A percentile compares a stretch with the other conserved stretches of the same genome.
Conservation (phyloP, 2,329 filamentous ascomycete genomes). For the Alternaria panax region DNA sequence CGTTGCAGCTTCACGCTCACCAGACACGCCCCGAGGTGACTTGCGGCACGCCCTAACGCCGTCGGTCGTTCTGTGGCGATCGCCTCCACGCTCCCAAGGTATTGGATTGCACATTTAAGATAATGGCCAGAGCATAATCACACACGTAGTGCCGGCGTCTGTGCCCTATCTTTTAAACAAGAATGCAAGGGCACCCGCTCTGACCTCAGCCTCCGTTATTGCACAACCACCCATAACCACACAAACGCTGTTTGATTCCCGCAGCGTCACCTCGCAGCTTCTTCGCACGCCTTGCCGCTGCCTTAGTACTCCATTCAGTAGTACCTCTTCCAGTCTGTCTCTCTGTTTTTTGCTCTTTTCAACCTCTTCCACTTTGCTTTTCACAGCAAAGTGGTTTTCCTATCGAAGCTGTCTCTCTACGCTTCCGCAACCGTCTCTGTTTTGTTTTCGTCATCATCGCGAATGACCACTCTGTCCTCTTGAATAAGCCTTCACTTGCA, state of each 20-base stretch:
- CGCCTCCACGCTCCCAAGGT: constrained; percentile 28
- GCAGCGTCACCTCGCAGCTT: constrained; percentile 41
- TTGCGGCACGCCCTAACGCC: constrained; percentile 30
- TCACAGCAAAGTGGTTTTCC: constrained; percentile 39
- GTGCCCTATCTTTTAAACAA: constrained; percentile 39
- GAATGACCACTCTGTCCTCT: constrained; percentile 44
- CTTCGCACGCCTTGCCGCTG: constrained; percentile 26
- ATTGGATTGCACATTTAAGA: constrained; percentile 35
- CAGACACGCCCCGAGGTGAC: constrained; percentile 4
- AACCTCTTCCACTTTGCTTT: constrained; percentile 45
- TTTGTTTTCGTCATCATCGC: constrained; percentile 34
- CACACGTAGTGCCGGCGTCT: constrained; percentile 28
- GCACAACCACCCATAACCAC: constrained; percentile 35
- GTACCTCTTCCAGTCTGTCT: constrained; percentile 41
- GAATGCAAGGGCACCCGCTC: constrained; percentile 47
- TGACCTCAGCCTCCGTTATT: constrained; percentile 32
- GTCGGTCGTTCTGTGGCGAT: constrained; percentile 38
- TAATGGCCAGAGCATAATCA: constrained; percentile 34
- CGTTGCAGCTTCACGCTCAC: constrained; percentile 39
- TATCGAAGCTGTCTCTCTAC: constrained; percentile 40
- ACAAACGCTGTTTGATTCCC: constrained; percentile 43
- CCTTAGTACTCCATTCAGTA: constrained; percentile 36
- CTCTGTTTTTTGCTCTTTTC: constrained; percentile 38
- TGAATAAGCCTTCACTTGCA: constrained; percentile 38
- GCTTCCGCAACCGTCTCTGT: constrained; percentile 44